A percentile compares a stretch with the other conserved stretches of the same genome.
Conservation (phyloP, 768 basidiomycete genomes). For the Sistotremastrum suecicum region DNA sequence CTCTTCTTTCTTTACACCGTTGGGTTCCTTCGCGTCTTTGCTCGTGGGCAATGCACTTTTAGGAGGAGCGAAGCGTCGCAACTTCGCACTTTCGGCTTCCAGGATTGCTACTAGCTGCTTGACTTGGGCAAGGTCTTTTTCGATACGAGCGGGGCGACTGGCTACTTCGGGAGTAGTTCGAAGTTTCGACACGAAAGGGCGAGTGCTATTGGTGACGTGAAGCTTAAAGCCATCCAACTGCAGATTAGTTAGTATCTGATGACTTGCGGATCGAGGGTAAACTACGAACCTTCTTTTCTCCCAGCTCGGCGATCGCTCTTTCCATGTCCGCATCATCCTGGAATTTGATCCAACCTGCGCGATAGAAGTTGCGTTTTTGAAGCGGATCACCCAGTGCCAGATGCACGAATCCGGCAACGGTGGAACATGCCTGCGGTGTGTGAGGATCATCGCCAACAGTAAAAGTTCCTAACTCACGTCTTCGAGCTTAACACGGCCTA, state of each 20-base stretch:
- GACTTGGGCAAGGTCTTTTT: constrained; percentile 67
- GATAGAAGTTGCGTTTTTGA: constrained; percentile 87
- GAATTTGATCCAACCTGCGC: constrained; percentile 89
- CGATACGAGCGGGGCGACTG: constrained; percentile 64
- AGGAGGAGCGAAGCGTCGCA: constrained; percentile 21
- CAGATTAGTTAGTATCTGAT: constrained; percentile 1
- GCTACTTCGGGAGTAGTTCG: constrained; percentile 75
- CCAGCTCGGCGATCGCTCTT: constrained; percentile 52
- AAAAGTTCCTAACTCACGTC: constrained; percentile 38
- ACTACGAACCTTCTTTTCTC: constrained; percentile 66
- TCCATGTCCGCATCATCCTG: constrained; percentile 74
- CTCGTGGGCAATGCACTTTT: constrained; percentile 8
- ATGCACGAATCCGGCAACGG: constrained; percentile 72
- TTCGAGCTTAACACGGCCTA: constrained; percentile 79
- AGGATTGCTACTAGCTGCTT: constrained; percentile 58
- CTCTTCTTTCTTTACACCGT: constrained; percentile 12
- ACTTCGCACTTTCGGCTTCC: constrained; percentile 49
- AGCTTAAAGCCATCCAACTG: constrained; percentile 94
- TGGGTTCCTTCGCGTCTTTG: constrained; percentile 5
- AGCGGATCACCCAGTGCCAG: constrained; percentile 85
- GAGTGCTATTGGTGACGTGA: constrained; percentile 71
- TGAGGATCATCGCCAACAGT: constrained; percentile 4
- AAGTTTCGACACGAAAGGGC: constrained; percentile 63
- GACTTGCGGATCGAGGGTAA: neutral
- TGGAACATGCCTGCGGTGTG: constrained; percentile 48